phyloP scores from a whole-genome alignment of 225 moss, liverwort and hornwort genomes.

The Sphagnum contortum region DNA sequence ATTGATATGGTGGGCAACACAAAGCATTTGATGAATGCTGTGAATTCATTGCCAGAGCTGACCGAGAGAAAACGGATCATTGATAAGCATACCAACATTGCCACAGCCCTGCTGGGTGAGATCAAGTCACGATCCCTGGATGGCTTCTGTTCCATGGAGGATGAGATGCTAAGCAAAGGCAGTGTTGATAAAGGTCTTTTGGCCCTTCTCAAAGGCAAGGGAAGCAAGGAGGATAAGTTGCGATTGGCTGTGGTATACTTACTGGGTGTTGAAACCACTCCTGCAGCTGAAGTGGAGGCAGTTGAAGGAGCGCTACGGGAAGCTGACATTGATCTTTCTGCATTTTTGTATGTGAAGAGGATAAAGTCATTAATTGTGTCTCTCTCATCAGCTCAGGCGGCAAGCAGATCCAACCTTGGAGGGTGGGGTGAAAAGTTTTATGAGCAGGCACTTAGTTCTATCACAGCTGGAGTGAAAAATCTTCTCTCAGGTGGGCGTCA shows the following conservation, averaged over 20 bases:
- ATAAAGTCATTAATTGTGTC: constrained; percentile 82
- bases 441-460: constrained; percentile 78
- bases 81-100: constrained; percentile 92
- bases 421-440: constrained; percentile 91
- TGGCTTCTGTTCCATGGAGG: constrained; percentile 69
- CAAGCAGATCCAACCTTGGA: constrained; percentile 75
- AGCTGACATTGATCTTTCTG: constrained; percentile 72
- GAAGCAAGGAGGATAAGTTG: constrained; percentile 79
- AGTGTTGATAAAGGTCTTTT: constrained; percentile 60
- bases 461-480: constrained; percentile 96
- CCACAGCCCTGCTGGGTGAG: constrained; percentile 79
- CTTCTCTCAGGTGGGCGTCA: constrained; percentile 89
- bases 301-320: constrained; percentile 79
- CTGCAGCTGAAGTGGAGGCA: constrained; percentile 77
- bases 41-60: constrained; percentile 88
- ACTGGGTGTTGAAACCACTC: constrained; percentile 72
- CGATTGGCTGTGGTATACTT: constrained; percentile 87
- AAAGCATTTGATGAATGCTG: constrained; percentile 85
- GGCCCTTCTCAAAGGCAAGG: constrained; percentile 63
- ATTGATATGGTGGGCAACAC: constrained; percentile 85
- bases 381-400: constrained; percentile 56
- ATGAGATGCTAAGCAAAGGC: constrained; percentile 79
- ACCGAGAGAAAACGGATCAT: constrained; percentile 91
- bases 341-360: constrained; percentile 90
- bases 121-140: constrained; percentile 80